These are phyloP conservation scores for Sclerotinia nivalis DNA, from an alignment of 2,329 filamentous ascomycete genomes.

Conservation along the genomic window DNA sequence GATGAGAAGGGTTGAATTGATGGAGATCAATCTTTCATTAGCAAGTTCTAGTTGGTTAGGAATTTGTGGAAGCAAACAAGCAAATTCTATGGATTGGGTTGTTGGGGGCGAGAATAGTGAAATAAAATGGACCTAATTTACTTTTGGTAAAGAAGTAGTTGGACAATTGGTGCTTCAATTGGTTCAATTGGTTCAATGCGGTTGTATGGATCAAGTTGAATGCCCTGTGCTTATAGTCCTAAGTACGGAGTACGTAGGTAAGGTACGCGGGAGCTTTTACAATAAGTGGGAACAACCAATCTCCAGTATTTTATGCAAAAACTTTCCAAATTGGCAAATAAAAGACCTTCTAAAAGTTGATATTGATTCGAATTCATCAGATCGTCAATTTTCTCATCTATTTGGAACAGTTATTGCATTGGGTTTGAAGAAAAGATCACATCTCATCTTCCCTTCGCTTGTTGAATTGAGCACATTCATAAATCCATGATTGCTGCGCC, in stretches of 20 bases:
- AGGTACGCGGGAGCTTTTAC: background rate
- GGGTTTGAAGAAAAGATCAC: background rate
- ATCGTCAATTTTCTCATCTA: background rate
- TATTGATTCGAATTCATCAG: no score
- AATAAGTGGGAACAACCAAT: background rate
- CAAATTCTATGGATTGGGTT: background rate
- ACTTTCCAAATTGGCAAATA: background rate
- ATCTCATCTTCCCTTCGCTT: no score
- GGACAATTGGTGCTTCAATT: background rate
- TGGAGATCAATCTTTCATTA: conserved; percentile 18
- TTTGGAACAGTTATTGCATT: background rate
- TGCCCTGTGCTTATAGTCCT: background rate
- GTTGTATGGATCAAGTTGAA: background rate
- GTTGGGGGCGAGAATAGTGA: conserved; percentile 14
- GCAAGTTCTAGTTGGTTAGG: background rate
- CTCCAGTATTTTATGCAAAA: conserved; percentile 14
- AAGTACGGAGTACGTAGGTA: background rate
- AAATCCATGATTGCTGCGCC: background rate
- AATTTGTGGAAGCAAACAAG: background rate
- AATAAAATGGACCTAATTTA: conserved; percentile 6
- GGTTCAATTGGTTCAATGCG: background rate
- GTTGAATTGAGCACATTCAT: no score
- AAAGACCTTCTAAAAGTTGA: no score
- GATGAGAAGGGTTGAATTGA: conserved; percentile 8
- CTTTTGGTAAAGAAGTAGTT: background rate